phyloP scores from a whole-genome alignment of 108 stramenopile species.

The Cyclotella baltica region DNA sequence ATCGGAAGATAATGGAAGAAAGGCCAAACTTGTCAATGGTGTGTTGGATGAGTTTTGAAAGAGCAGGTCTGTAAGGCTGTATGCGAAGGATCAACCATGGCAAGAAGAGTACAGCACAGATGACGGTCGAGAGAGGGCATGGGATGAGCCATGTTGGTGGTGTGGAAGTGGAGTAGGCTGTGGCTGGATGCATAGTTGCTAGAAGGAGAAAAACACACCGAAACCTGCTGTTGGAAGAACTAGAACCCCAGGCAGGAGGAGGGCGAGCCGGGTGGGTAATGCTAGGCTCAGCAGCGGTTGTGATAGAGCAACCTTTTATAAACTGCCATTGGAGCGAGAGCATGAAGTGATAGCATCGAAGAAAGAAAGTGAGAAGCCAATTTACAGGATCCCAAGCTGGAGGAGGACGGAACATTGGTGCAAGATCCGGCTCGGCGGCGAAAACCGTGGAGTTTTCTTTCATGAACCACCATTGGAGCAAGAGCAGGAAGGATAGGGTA shows the following conservation, averaged over 20 bases:
- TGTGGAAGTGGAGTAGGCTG: neutral
- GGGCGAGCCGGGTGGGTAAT: neutral
- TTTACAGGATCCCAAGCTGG: neutral
- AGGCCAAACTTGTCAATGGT: neutral
- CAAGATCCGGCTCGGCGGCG: conserved; percentile 7
- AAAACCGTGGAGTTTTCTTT: neutral
- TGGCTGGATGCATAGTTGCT: neutral
- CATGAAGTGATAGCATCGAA: no score
- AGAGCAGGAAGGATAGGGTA: neutral
- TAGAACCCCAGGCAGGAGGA: neutral
- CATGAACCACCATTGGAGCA: conserved; percentile 19
- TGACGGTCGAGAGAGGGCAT: neutral
- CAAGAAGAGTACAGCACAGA: neutral
- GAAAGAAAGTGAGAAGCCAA: no score
- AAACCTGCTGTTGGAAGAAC: neutral
- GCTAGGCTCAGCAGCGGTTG: neutral
- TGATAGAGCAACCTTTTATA: neutral
- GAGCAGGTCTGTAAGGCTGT: neutral
- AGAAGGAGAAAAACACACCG: neutral
- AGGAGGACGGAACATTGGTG: neutral
- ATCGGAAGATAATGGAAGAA: no score
- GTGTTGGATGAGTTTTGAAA: neutral
- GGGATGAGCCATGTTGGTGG: neutral
- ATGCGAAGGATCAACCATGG: neutral
- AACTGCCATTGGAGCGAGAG: neutral